Conservation (phyloP, 805 yeast genomes). For the Pichia cephalocereana region DNA sequence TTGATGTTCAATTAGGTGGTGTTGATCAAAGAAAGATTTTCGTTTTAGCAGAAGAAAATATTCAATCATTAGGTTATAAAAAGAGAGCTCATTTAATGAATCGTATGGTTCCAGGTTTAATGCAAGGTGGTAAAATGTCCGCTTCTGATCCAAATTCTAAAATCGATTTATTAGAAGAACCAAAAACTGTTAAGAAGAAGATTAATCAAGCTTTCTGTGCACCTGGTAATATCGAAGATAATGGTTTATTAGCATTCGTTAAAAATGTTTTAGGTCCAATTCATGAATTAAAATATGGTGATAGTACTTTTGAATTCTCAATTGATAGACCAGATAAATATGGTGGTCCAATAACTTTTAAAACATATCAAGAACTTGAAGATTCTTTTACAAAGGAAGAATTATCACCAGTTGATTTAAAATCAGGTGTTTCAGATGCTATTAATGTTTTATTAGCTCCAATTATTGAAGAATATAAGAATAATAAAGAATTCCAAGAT, state of each 20-base stretch:
- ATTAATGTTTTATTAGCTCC: slow-evolving; percentile 79
- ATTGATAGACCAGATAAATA: slow-evolving; percentile 93
- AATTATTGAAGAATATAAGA: slow-evolving; percentile 58
- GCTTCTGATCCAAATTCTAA: slow-evolving; percentile 98
- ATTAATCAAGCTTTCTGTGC: slow-evolving; percentile 89
- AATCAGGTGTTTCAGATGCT: slow-evolving; percentile 81
- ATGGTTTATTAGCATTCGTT: slow-evolving; percentile 81
- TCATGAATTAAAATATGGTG: slow-evolving; percentile 60
- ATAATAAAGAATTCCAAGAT: slow-evolving; percentile 62
- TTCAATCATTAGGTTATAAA: slow-evolving; percentile 81
- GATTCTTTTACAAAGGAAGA: slow-evolving; percentile 63
- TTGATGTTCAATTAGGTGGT: slow-evolving; percentile 97
- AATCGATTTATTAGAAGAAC: slow-evolving; percentile 86
- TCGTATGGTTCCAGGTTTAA: slow-evolving; percentile 96
- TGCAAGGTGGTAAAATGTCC: slow-evolving; percentile 98
- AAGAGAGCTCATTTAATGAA: slow-evolving; percentile 98
- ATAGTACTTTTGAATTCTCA: slow-evolving; percentile 52
- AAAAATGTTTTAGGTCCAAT: slow-evolving; percentile 82
- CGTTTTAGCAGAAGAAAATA: slow-evolving; percentile 91
- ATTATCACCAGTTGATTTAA: slow-evolving; percentile 88
- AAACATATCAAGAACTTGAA: slow-evolving; percentile 57
- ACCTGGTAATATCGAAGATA: slow-evolving; percentile 86
- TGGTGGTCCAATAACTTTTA: slow-evolving; percentile 84
- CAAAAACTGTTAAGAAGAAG: slow-evolving; percentile 82
- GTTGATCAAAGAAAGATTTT: slow-evolving; percentile 98